These are phyloP conservation scores for Pulveroboletus sp. DNA, from an alignment of 768 basidiomycete species.

Conservation along the genomic window DNA sequence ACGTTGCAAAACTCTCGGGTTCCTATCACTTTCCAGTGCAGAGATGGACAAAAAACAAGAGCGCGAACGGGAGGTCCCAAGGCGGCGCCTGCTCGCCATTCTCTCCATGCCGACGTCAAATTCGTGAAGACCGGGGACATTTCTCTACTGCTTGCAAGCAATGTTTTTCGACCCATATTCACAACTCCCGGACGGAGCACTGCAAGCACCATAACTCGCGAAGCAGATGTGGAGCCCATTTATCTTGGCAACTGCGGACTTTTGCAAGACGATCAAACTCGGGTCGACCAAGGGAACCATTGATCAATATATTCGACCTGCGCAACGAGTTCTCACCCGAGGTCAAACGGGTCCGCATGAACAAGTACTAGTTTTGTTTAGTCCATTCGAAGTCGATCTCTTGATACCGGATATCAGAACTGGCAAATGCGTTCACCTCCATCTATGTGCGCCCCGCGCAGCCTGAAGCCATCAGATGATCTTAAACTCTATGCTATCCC, in stretches of 20 bases:
- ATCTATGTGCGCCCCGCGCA: conserved; percentile 39
- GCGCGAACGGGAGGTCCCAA: neutral
- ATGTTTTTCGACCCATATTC: neutral
- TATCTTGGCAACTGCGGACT: neutral
- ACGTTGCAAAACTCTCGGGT: conserved; percentile 9
- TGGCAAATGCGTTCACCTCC: conserved; percentile 34
- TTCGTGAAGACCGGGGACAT: neutral
- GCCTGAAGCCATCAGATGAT: conserved; percentile 36
- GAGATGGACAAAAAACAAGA: conserved; percentile 40
- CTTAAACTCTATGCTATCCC: conserved; percentile 11
- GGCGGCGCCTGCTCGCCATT: neutral
- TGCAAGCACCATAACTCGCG: neutral
- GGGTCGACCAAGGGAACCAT: neutral
- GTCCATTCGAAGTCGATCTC: neutral
- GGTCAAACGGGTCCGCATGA: neutral
- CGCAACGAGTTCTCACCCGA: neutral
- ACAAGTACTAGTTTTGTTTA: neutral
- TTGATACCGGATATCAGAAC: conserved; percentile 36
- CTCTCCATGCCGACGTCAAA: neutral
- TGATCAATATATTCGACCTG: neutral
- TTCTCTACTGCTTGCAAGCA: neutral
- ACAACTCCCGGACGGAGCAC: neutral
- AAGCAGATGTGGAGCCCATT: neutral
- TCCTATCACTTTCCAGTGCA: conserved; percentile 7
- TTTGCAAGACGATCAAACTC: neutral